Evolutionary conservation across 164 flowering plant genomes (phyloP), one percentile per base, ranked within the genome.

Genomic region (Vitis rotundifolia): DNA sequence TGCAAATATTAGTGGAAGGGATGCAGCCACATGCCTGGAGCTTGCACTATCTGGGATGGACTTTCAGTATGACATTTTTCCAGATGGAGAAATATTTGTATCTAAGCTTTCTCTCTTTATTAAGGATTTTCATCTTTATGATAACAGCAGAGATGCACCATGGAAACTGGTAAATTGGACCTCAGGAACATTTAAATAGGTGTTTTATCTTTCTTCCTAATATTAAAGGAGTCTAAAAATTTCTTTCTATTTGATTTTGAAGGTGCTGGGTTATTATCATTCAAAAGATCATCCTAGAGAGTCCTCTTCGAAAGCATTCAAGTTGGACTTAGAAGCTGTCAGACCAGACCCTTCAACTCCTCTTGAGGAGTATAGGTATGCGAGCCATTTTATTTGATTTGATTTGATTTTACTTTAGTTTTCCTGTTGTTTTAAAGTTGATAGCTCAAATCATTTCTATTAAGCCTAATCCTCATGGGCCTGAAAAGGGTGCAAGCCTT

Each of bases 291-390:
- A 80, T 76, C 98, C 97, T 61, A 86, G 99, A 70, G 86, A 87
- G 74, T 85, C 91, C 16, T 82, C 86, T 72, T 88, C 98, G 49
- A 88, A 90, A 71, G 97, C 96, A 59, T 75, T 95, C 68, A 91
- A 82, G 77, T 61, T 95, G 77, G 87, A 89, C 66, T 76, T 95
- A 56, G 97, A 93, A 81, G 79, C 94, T 80, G 91, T 93, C 69
- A 87, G 92, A 75, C 99, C 97, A 70, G 91, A 95, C 76, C 95
- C 98, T 73, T 59, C 59, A 15, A 90, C 77, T 50, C 98, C 94
- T 63, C 91, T 95, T 59, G 99, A 95, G 78, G 99, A 95, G 77
- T 90, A 93, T 74, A 76, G 99, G 99, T 91, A 77, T 63, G 77
- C 9, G 9, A 10, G 11, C 9, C 28, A 18, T 22, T 37, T 14